These are phyloP conservation scores for Phytophthora podocarpi DNA, from an alignment of 352 stramenopile species.

Conservation along the genomic window DNA sequence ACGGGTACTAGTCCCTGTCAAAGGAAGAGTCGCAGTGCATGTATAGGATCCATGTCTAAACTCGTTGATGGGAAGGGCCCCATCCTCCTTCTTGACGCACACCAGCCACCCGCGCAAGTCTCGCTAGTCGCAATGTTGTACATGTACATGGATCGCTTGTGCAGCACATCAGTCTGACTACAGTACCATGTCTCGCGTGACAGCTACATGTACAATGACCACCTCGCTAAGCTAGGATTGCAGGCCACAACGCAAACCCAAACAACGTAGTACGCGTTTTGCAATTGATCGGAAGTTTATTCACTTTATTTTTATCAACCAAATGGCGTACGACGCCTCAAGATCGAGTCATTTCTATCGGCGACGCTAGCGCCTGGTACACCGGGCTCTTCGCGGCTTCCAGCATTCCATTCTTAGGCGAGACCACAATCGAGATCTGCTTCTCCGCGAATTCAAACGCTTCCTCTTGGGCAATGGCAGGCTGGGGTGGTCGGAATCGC, in stretches of 20 bases:
- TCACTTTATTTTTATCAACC: no score
- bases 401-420: slow-evolving; percentile 17
- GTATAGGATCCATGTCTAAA: slow-evolving; percentile 7
- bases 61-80: neutral
- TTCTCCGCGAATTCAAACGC: slow-evolving; percentile 12
- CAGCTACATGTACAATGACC: no score
- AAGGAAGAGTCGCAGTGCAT: slow-evolving; percentile 1
- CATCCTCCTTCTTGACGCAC: neutral
- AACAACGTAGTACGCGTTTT: no score
- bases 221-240: no score
- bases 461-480: slow-evolving; percentile 14
- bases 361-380: slow-evolving; percentile 28
- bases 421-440: slow-evolving; percentile 24
- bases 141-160: no score
- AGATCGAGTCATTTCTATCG: slow-evolving; percentile 3
- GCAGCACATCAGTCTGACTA: no score
- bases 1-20: neutral
- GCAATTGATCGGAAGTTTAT: no score
- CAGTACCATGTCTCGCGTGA: no score
- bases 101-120: neutral
- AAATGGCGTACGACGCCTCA: slow-evolving; percentile 6
- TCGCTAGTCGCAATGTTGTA: no score
- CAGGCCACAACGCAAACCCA: no score
- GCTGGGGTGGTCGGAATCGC: slow-evolving; percentile 17
- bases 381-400: slow-evolving; percentile 23